Conservation (phyloP, 2,329 filamentous ascomycete species). For the Monosporascus sp. region DNA sequence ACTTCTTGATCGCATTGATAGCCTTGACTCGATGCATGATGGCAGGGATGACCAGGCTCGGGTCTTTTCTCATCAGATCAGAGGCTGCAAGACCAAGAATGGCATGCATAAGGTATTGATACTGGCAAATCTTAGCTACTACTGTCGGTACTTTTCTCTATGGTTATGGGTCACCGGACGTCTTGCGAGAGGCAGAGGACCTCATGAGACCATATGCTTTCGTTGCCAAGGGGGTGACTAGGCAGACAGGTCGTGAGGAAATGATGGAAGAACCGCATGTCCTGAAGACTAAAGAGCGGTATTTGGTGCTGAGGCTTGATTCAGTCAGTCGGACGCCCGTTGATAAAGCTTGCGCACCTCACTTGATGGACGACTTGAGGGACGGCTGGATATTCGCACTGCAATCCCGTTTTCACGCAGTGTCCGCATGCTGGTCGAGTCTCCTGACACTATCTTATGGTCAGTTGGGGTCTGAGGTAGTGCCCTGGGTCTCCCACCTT, state of each 20-base stretch:
- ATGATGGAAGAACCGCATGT: constrained; percentile 66
- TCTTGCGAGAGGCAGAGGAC: constrained; percentile 63
- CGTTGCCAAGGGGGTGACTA: constrained; percentile 59
- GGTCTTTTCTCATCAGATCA: constrained; percentile 49
- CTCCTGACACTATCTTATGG: constrained; percentile 52
- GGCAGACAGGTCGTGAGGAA: constrained; percentile 58
- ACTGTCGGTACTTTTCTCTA: neutral
- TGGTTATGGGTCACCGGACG: constrained; percentile 32
- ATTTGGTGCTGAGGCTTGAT: constrained; percentile 49
- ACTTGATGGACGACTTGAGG: constrained; percentile 48
- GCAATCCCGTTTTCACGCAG: constrained; percentile 55
- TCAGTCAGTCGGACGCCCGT: neutral
- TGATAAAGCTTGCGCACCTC: neutral
- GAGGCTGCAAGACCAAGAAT: constrained; percentile 62
- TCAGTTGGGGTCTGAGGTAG: too few relatives aligned
- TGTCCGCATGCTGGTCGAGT: constrained; percentile 58
- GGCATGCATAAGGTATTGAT: constrained; percentile 63
- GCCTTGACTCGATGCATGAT: constrained; percentile 62
- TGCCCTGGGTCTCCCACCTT: constrained; percentile 37
- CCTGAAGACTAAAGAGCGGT: constrained; percentile 54
- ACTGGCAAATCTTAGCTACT: constrained; percentile 28
- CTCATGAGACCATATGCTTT: constrained; percentile 61
- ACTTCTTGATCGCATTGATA: constrained; percentile 55
- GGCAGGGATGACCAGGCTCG: constrained; percentile 49
- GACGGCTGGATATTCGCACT: constrained; percentile 55